phyloP scores from a whole-genome alignment of 331 rosid species.

The Stylosanthes scabra region DNA sequence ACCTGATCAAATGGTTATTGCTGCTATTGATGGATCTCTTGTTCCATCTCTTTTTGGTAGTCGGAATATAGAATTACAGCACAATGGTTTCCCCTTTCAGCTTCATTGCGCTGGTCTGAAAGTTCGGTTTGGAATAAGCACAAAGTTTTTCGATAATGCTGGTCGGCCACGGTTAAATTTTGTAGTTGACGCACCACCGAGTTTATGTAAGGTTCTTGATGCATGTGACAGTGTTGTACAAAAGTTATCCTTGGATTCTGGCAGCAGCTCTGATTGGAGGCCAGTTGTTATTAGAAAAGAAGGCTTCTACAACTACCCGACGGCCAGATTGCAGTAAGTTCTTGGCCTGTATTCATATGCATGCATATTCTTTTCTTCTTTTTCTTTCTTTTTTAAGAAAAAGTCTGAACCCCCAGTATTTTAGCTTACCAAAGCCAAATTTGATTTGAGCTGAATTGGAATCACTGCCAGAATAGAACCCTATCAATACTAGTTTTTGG shows the following conservation, averaged over 20 bases:
- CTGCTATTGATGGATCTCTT: conserved; percentile 64
- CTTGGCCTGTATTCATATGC: conserved; percentile 3
- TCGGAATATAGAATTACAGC: conserved; percentile 73
- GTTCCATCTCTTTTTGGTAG: conserved; percentile 60
- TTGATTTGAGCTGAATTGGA: not conserved
- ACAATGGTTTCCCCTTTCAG: conserved; percentile 66
- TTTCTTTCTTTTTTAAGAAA: no score
- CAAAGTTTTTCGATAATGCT: conserved; percentile 70
- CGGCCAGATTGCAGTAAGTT: conserved; percentile 93
- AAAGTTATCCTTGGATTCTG: conserved; percentile 61
- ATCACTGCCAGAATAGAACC: not conserved
- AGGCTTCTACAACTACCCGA: conserved; percentile 78
- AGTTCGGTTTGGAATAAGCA: conserved; percentile 86
- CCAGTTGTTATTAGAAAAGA: conserved; percentile 73
- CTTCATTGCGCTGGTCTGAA: conserved; percentile 62
- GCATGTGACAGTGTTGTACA: conserved; percentile 69
- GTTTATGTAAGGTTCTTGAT: conserved; percentile 78
- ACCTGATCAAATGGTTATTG: conserved; percentile 57
- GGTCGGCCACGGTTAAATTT: conserved; percentile 77
- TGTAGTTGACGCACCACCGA: conserved; percentile 71
- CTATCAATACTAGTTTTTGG: not conserved
- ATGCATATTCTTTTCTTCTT: not conserved
- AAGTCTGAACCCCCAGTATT: not conserved
- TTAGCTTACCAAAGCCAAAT: not conserved
- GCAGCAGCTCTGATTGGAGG: conserved; percentile 78